A percentile compares a stretch with the other conserved stretches of the same genome.
Evolutionary conservation across 257 asterid species (phyloP).

Genomic region (Datura wrightii): DNA sequence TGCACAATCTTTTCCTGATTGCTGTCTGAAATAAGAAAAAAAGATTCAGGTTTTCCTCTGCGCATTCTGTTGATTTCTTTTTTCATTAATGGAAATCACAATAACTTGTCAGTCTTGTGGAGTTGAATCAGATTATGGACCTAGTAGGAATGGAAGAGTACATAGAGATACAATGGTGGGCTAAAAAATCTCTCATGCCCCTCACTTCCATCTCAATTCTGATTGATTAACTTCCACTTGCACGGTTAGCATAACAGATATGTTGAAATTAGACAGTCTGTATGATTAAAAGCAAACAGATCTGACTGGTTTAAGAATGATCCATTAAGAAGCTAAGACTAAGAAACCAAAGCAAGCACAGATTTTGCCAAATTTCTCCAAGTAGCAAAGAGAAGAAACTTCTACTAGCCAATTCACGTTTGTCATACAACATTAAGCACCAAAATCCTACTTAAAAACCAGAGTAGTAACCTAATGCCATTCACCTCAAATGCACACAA

Average conservation of each 20-base stretch:
- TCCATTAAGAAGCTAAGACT: conserved; percentile 23
- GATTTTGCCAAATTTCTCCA: not conserved
- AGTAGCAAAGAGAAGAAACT: not conserved
- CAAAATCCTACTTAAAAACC: not conserved
- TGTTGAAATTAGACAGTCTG: not conserved
- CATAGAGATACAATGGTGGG: not conserved
- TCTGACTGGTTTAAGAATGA: not conserved
- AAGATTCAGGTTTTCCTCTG: not conserved
- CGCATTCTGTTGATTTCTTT: not conserved
- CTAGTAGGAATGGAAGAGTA: not conserved
- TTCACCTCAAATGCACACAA: not conserved
- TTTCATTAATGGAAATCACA: not conserved
- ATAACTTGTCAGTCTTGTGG: conserved; percentile 13
- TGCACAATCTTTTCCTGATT: conserved; percentile 83
- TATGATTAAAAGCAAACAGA: not conserved
- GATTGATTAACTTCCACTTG: conserved; percentile 9
- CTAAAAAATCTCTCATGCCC: not conserved
- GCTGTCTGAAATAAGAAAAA: conserved; percentile 56
- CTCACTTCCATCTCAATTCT: not conserved
- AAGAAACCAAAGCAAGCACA: conserved; percentile 7
- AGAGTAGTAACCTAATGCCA: not conserved
- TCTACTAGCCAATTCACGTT: not conserved
- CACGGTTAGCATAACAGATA: not conserved
- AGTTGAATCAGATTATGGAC: conserved; percentile 26
- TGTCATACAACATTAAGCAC: not conserved